These are phyloP conservation scores for Botryosphaeria agaves DNA, from an alignment of 2,329 filamentous ascomycete genomes.

Conservation along the genomic window DNA sequence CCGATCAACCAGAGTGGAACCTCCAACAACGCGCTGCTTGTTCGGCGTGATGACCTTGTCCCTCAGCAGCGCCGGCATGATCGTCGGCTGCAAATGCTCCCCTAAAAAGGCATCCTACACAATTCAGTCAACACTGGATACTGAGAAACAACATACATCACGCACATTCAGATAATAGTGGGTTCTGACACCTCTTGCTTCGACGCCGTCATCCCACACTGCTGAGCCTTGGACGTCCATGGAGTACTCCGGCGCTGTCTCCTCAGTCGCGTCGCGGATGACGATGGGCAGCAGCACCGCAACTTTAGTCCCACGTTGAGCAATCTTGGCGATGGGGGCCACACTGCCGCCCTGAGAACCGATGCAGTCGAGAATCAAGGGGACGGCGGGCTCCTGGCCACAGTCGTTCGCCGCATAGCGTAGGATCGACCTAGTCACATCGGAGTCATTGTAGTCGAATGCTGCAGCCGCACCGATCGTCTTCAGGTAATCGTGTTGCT, in stretches of 20 bases:
- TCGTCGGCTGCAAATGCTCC: conserved; percentile 35
- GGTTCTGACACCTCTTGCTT: conserved; percentile 36
- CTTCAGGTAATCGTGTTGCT: conserved; percentile 13
- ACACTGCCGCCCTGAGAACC: conserved; percentile 31
- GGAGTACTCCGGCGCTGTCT: conserved; percentile 32
- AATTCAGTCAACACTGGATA: background rate
- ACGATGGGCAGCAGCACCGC: conserved; percentile 45
- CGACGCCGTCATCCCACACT: conserved; percentile 36
- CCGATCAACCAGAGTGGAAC: conserved; percentile 21
- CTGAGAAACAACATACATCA: too few species aligned
- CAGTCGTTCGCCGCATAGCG: conserved; percentile 7
- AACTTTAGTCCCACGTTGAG: conserved; percentile 30
- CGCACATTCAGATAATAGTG: conserved; percentile 34
- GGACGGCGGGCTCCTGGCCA: conserved; percentile 11
- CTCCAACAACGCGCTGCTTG: conserved; percentile 22
- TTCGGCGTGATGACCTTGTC: conserved; percentile 24
- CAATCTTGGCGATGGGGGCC: conserved; percentile 32
- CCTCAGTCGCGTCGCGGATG: conserved; percentile 31
- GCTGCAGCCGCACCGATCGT: conserved; percentile 12
- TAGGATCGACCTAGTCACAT: conserved; percentile 7
- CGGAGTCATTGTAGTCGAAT: conserved; percentile 14
- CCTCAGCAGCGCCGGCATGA: conserved; percentile 32
- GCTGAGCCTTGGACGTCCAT: conserved; percentile 32
- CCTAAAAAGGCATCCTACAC: conserved; percentile 37
- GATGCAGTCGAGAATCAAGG: conserved; percentile 39